Base-by-base conservation (phyloP, 2,329 filamentous ascomycete genomes). In the Paraphoma sp. region DNA sequence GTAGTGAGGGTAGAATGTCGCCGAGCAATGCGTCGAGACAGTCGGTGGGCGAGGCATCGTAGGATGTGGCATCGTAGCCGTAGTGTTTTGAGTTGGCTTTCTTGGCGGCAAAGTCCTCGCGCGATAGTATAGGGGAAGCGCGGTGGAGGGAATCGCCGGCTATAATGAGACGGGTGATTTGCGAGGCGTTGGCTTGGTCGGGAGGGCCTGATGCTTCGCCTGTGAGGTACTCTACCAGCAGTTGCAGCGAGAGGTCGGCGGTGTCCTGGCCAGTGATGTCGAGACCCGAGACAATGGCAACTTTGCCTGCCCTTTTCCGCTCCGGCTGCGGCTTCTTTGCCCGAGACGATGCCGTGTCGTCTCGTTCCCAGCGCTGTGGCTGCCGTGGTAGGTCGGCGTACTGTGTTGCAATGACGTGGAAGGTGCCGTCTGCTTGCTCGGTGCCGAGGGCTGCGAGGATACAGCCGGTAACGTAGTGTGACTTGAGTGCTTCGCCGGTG, bases 391-490 rank as follows among this genome's bases (percentile, higher is more conserved):
- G 79, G 72, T 97, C 93, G 6, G 95, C 91, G 43, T 96, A 88
- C 71, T 93, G 92, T 64, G 97, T 83, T 76, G 97, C 94, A 41
- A 98, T 84, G 6, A 97, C 90, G 68, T 98, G 93, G 58, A 99
- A 93, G 66, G 97, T 92, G 61, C 95, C 95, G 77, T 94, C 89
- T 50, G 87, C 83, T 69, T 97, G 97, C 74, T 99, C 95, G 0
- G 93, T 97, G 36, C 95, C 95, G 80, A 99, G 87, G 3, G 93
- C 93, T n/a, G 93, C 93, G 42, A 98, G 85, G 68, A 99, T 93
- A 68, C 92, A 96, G 28, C 95, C 95, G 0, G 95, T 99, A 2
- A 97, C 94, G 7, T 98, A 84, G 23, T 90, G 83, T 1, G 85
- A 83, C 60, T 84, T 81, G 46, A 99, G 80, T 17, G 87, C 76